phyloP scores from a whole-genome alignment of 768 basidiomycete genomes.

The Gelatoporia subvermispora region DNA sequence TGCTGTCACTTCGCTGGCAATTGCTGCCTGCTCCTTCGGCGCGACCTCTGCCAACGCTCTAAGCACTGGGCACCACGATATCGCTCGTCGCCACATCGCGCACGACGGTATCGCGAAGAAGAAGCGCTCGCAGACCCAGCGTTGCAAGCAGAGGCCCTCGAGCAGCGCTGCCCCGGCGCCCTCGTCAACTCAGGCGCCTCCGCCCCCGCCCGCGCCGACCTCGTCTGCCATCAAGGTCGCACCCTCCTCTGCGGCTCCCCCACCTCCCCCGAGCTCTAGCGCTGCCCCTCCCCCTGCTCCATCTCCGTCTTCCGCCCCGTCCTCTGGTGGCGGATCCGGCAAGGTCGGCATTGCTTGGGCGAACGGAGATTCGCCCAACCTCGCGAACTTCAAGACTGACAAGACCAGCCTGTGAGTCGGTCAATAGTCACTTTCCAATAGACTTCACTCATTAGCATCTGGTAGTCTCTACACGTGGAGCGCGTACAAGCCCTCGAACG shows the following conservation, averaged over 20 bases:
- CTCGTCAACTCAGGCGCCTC: not conserved
- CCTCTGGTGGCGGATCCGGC: constrained; percentile 1
- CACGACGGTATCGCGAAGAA: constrained; percentile 42
- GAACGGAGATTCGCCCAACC: constrained; percentile 38
- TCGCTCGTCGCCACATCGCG: constrained; percentile 43
- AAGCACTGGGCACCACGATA: constrained; percentile 19
- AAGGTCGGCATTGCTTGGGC: constrained; percentile 72
- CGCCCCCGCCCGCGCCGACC: not conserved
- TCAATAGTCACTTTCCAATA: not conserved
- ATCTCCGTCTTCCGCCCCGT: not conserved
- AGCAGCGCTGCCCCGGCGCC: not conserved
- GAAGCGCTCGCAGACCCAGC: constrained; percentile 39
- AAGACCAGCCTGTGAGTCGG: constrained; percentile 40
- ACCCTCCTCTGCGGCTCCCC: constrained; percentile 12
- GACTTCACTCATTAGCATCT: not conserved
- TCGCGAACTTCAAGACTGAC: constrained; percentile 46
- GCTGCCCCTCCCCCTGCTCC: constrained; percentile 8
- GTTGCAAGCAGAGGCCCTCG: constrained; percentile 54
- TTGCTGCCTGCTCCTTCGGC: constrained; percentile 48
- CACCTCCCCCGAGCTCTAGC: constrained; percentile 15
- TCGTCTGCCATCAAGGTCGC: constrained; percentile 8
- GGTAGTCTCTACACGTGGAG: constrained; percentile 65
- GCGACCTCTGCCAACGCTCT: constrained; percentile 50
- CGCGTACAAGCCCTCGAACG: constrained; percentile 38
- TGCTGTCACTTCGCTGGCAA: constrained; percentile 51